A percentile compares a stretch with the other conserved stretches of the same genome.
Conservation (phyloP, 75 land plant genomes). For the Chamaecyparis obtusa region DNA sequence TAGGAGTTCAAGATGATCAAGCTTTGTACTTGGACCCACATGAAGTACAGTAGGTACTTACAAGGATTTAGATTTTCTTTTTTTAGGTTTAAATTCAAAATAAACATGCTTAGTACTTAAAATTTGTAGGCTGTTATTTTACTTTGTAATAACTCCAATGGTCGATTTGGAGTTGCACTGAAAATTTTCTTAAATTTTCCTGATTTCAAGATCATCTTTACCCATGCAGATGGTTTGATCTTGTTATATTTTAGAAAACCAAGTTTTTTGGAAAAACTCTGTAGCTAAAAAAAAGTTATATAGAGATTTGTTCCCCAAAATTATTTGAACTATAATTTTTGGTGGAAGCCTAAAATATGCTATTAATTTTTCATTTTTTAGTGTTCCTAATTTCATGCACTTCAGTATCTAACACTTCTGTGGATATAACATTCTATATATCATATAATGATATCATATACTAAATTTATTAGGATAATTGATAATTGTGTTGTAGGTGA, state of each 20-base stretch:
- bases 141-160: neutral
- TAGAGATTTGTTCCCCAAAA: neutral
- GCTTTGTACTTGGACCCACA: slow-evolving; percentile 97
- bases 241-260: neutral
- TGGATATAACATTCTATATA: neutral
- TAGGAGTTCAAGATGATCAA: slow-evolving; percentile 94
- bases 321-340: neutral
- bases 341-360: neutral
- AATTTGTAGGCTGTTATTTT: neutral
- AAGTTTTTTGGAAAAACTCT: neutral
- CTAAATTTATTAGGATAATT: slow-evolving; percentile 2
- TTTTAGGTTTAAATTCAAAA: neutral
- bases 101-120: neutral
- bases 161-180: neutral
- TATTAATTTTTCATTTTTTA: neutral
- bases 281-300: neutral
- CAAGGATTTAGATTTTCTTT: neutral
- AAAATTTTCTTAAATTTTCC: neutral
- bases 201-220: neutral
- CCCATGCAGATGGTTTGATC: neutral
- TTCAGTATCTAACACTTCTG: neutral
- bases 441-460: neutral
- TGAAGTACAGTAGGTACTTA: slow-evolving; percentile 75
- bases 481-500: slow-evolving; percentile 47
- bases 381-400: neutral